Base-by-base conservation (phyloP, 2,329 filamentous ascomycete species). In the Incumbomyces delicatus region DNA sequence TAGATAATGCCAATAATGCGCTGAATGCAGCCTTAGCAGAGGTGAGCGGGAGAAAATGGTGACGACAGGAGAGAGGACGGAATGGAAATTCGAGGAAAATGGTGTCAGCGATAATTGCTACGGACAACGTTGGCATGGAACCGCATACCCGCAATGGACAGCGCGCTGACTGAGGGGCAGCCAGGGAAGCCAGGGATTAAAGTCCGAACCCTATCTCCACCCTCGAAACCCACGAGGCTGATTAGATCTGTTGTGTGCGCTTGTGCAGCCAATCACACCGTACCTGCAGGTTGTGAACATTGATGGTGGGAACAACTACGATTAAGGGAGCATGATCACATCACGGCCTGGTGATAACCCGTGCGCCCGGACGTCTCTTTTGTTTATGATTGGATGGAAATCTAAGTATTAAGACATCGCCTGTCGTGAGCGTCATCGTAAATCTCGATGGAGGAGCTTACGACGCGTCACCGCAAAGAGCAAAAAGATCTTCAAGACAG, bases 401-500 rank as follows among this genome's bases (percentile, higher is more conserved):
- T 8, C 22, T 27, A 27, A n/a, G n/a, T n/a, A n/a, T n/a, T n/a
- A n/a, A 27, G 22, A 27, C 22, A 27, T 27, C 8, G 22, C 8
- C 22, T 27, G 8, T 27, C 8, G 22, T 27, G 22, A 27, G 8
- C 22, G 8, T 27, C 22, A 27, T 27, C 8, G 22, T 8, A 16
- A 18, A 34, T 30, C 41, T 18, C 73, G 8, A 78, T 92, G 66
- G 89, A 95, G 50, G 81, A 85, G 52, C 69, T 92, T 47, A 81
- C 87, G 58, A 71, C 80, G 32, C 83, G 82, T 39, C 92, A 98
- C 64, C 81, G 87, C 58, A 92, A 87, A 66, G 90, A 98, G 68
- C 81, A 85, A 63, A 83, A 81, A 57, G 90, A 96, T 51, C 75
- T 98, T 20, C 86, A 94, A 64, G 77, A 80, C 42, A 81, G 83